Conservation (phyloP, 2,329 filamentous ascomycete species). For the Penicillium sp. region DNA sequence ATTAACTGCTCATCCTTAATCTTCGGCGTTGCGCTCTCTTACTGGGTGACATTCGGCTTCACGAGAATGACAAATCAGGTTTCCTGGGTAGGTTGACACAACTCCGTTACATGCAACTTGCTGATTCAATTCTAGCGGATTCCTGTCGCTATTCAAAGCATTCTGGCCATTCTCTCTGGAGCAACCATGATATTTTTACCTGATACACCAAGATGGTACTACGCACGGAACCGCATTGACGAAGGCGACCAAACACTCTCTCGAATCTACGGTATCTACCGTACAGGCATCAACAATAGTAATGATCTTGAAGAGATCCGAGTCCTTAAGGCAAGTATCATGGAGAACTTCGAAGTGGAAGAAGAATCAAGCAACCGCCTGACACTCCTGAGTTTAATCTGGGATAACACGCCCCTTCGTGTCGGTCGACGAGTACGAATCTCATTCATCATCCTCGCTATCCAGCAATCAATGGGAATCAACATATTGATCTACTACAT, state of each 20-base stretch:
- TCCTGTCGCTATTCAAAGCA: slow-evolving; percentile 32
- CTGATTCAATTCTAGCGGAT: slow-evolving; percentile 16
- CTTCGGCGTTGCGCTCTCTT: slow-evolving; percentile 27
- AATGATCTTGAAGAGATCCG: neutral
- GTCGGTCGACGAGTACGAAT: slow-evolving; percentile 40
- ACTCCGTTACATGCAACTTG: neutral
- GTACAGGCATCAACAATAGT: neutral
- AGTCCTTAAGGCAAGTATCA: neutral
- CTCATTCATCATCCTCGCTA: slow-evolving; percentile 34
- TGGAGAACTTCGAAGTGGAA: slow-evolving; percentile 3
- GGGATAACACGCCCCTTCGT: slow-evolving; percentile 38
- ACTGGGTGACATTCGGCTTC: slow-evolving; percentile 19
- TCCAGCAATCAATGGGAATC: slow-evolving; percentile 32
- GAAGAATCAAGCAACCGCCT: slow-evolving; percentile 1
- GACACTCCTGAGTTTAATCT: slow-evolving; percentile 11
- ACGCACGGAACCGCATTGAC: slow-evolving; percentile 12
- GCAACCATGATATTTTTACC: slow-evolving; percentile 25
- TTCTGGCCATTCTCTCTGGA: slow-evolving; percentile 31
- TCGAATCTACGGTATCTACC: slow-evolving; percentile 5
- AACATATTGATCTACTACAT: slow-evolving; percentile 34
- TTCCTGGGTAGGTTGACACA: slow-evolving; percentile 21
- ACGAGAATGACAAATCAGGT: slow-evolving; percentile 21
- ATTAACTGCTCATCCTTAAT: slow-evolving; percentile 24
- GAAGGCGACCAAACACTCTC: slow-evolving; percentile 8
- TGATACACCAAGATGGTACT: slow-evolving; percentile 36